Evolutionary conservation across 208 protist genomes (phyloP), one percentile per base, ranked within the genome.

Genomic region (Leishmania amazonensis): DNA sequence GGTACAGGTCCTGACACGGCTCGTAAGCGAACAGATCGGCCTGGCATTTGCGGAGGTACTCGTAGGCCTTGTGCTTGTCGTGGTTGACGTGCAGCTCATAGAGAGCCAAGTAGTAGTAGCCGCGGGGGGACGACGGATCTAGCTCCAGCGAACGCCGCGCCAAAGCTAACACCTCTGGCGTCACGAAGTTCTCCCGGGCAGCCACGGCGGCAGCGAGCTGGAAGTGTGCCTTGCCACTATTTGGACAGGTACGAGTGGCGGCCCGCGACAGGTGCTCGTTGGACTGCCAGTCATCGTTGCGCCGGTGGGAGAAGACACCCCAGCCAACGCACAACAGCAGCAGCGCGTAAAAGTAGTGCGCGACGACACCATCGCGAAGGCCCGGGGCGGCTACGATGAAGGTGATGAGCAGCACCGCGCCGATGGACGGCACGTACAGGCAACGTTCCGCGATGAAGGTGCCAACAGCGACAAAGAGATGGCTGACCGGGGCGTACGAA

Each of bases 361-460:
- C 1, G 1, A 83, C 74, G 28, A 65, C 80, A 1, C 70, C 75
- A 3, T n/a, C 9, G 53, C 72, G 75, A 65, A 79, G 74, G 21
- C 83, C 67, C 7, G 84, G 76, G 0, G 80, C 42, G 54, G 83
- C 75, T 7, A 85, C 70, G 42, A 81, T 28, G 15, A 79, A 76
- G 4, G 87, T 80, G 73, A 87, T 64, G 76, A 86, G 81, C 58
- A 88, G 71, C 62, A 81, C 78, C 15, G 78, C 65, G 28, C 82
- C 85, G 49, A 83, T 78, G n/a, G 82, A 89, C 0, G 96, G 94
- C 19, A 94, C 76, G 81, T 98, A 98, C 38, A 98, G 88, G 49
- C 94, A 94, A 24, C 96, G 88, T 87, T 98, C 96, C 2, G 90
- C 91, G 31, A 98, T 88, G 65, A 98, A 92, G 17, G 95, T 98